These are phyloP conservation scores for Astrothelium subdiscretum DNA, from an alignment of 495 filamentous ascomycete species.

Conservation along the genomic window DNA sequence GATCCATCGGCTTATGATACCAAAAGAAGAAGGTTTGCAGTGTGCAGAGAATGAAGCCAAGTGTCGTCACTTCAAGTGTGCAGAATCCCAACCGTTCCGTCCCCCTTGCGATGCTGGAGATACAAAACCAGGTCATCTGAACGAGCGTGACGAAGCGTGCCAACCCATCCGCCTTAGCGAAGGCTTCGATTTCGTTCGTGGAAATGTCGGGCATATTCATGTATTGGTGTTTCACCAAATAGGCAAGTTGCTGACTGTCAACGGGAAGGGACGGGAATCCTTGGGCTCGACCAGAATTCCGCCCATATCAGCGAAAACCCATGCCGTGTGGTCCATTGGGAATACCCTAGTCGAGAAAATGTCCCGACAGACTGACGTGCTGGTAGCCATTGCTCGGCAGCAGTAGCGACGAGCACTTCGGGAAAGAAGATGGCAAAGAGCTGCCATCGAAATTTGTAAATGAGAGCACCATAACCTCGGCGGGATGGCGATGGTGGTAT, in stretches of 20 bases:
- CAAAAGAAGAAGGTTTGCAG: constrained; percentile 10
- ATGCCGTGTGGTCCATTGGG: constrained; percentile 22
- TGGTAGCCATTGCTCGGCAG: constrained; percentile 13
- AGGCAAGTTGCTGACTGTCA: constrained; percentile 18
- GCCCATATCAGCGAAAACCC: constrained; percentile 30
- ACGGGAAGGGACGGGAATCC: constrained; percentile 16
- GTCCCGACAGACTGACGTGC: constrained; percentile 10
- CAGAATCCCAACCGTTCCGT: constrained; percentile 2
- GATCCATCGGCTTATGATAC: constrained; percentile 13
- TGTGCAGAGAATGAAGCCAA: constrained; percentile 10
- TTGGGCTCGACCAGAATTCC: constrained; percentile 16
- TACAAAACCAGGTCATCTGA: constrained; percentile 19
- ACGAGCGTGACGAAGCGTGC: constrained; percentile 17
- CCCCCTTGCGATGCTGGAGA: constrained; percentile 11
- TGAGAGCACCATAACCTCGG: neutral
- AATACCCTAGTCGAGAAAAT: neutral
- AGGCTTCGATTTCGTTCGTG: constrained; percentile 13
- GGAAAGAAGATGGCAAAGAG: constrained; percentile 16
- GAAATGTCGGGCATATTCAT: constrained; percentile 12
- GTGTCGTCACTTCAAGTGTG: constrained; percentile 10
- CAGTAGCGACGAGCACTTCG: constrained; percentile 9
- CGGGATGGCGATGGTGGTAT: neutral
- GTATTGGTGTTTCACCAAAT: constrained; percentile 16
- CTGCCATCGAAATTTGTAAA: constrained; percentile 6
- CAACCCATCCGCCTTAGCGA: constrained; percentile 20